Percentiles rank a stretch among this genome's conserved stretches.
Evolutionary conservation across 352 stramenopile genomes (phyloP).

Genomic region (Phytopythium montanum): DNA sequence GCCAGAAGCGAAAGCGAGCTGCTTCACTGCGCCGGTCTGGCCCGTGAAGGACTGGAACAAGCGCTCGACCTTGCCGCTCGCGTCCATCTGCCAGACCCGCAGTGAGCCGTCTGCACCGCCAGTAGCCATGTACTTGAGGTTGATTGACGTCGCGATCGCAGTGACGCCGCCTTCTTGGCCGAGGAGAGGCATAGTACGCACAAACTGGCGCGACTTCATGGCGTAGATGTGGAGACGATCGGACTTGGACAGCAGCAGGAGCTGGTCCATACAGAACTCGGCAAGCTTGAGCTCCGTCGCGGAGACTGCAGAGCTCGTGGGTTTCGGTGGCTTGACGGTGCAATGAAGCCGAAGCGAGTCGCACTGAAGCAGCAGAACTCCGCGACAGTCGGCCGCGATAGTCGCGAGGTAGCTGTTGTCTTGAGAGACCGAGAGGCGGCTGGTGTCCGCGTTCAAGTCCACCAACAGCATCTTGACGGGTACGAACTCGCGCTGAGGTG

Average conservation of each 20-base stretch:
- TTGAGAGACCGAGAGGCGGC: constrained; percentile 31
- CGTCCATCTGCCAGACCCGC: constrained; percentile 57
- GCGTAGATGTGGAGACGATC: constrained; percentile 62
- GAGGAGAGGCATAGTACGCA: constrained; percentile 53
- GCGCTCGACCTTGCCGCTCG: constrained; percentile 37
- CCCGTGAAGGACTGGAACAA: constrained; percentile 63
- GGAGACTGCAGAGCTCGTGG: constrained; percentile 5
- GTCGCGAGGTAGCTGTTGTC: constrained; percentile 37
- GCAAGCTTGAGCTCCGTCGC: constrained; percentile 31
- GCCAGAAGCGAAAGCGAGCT: constrained; percentile 37
- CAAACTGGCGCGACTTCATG: constrained; percentile 20
- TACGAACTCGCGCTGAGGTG: constrained; percentile 35
- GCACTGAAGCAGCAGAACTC: constrained; percentile 35
- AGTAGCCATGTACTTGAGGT: constrained; percentile 65
- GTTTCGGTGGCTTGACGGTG: constrained; percentile 31
- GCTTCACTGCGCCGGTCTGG: constrained; percentile 28
- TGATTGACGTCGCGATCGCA: constrained; percentile 40
- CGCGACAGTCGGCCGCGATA: constrained; percentile 23
- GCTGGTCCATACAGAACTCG: constrained; percentile 42
- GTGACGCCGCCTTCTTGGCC: constrained; percentile 49
- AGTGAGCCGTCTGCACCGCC: constrained; percentile 53
- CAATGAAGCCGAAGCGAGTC: constrained; percentile 31
- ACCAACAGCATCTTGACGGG: constrained; percentile 69
- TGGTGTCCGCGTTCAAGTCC: constrained; percentile 28
- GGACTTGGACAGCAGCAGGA: constrained; percentile 42